Evolutionary conservation across 2,329 filamentous ascomycete species (phyloP).

Genomic region (Proliferodiscus dingleyae): DNA sequence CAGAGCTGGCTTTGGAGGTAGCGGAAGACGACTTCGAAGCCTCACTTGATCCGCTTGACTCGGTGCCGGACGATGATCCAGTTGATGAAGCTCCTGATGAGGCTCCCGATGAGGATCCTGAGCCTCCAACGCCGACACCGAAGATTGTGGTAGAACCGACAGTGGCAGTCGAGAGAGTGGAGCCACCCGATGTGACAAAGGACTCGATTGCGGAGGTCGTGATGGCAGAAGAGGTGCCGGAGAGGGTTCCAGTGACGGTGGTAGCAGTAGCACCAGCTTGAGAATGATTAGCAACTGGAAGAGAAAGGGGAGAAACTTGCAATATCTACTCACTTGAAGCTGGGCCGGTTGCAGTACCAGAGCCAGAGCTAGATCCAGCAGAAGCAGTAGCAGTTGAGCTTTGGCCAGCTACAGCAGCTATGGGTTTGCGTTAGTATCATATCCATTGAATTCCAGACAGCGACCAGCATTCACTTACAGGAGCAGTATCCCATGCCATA

Average conservation of each 20-base stretch:
- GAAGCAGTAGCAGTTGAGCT: too few species aligned
- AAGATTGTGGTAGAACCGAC: constrained; percentile 20
- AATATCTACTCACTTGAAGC: neutral
- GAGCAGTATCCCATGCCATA: constrained; percentile 28
- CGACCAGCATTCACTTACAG: too few species aligned
- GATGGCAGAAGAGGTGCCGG: constrained; percentile 13
- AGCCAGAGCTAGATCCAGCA: constrained; percentile 5
- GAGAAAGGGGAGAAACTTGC: too few species aligned
- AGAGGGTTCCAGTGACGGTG: constrained; percentile 2
- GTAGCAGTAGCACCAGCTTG: too few species aligned
- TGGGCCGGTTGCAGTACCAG: constrained; percentile 6
- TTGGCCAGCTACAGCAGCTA: neutral
- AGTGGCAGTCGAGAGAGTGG: constrained; percentile 11
- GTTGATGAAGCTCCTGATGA: constrained; percentile 2
- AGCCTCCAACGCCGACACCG: constrained; percentile 7
- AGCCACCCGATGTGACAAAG: constrained; percentile 12
- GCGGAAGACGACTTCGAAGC: constrained; percentile 9
- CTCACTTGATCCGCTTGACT: neutral
- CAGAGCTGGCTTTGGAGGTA: constrained; percentile 4
- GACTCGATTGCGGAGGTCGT: constrained; percentile 20
- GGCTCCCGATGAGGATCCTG: neutral
- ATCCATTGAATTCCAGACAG: too few species aligned
- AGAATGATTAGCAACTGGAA: too few species aligned
- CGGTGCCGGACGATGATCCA: neutral
- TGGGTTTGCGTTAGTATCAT: too few species aligned